Base-by-base conservation (phyloP, 1,139 yeast species). In the Saccharomyces hybrid region DNA sequence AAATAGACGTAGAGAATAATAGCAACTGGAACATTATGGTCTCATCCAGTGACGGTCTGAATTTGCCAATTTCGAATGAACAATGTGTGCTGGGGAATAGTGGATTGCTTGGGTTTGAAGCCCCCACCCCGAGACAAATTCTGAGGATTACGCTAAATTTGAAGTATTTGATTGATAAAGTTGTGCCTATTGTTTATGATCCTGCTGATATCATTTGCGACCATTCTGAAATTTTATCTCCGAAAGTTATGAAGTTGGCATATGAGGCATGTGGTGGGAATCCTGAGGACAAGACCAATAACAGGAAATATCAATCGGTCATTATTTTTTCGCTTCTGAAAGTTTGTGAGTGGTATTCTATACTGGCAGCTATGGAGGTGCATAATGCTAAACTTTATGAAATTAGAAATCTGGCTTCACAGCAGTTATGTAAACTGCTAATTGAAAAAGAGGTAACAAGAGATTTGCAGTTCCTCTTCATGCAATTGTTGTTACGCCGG, bases 231-330 rank as follows among this genome's bases (percentile, higher is more conserved):
- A 76, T 88, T 52, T 70, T 88, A 55, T 85, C 82, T 57, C 75
- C 76, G 8, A 75, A 76, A 27, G 88, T 87, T 1, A 69, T 87
- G 28, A 68, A 76, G 7, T 75, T 88, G 59, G 85, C 84, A 1
- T 77, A 80, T 55, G 78, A 77, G 48, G 95, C 96, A 2, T 95
- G 96, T 23, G 96, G 95, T 9, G 96, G 96, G 23, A 77, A 78
- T 55, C 87, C 88, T 3, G 71, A 78, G 49, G 88, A 91, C 14
- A 70, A 75, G 53, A 73, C 85, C 0, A 76, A 86, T 3, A 75
- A 84, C 1, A 75, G 78, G 61, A 80, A 82, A 63, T 88, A 87
- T 66, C 80, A 85, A 53, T 85, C 91, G 0, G 76, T 81, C 27
- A 69, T 88, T 52, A 76, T 87, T 1, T 89, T 86, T 70, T 83